Evolutionary conservation across 106 monocot species (phyloP), one percentile per base, ranked within the genome.

Genomic region (Platanthera zijinensis): DNA sequence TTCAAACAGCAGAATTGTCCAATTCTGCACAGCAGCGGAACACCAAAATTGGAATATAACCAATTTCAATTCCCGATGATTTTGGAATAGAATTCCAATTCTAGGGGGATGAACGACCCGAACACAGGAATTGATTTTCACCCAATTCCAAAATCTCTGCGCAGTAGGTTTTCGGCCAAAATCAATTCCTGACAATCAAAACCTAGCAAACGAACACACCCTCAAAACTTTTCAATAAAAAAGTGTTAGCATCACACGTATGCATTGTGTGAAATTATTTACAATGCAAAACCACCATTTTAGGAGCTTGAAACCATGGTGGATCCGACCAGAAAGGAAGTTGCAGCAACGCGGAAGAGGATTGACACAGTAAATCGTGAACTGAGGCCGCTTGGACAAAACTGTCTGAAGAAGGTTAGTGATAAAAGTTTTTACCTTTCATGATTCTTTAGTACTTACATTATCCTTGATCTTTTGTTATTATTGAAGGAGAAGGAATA

Each of bases 301-400:
- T 61, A 97, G 96, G 96, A 96, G 69, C 90, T 96, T n/a, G 96
- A 96, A 84, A 84, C 66, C 19, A 89, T 96, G 85, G 84, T 84
- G 45, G 96, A 96, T 89, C 96, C 96, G 25, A 87, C 89, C 21
- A 89, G 96, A 68, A 92, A 87, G 84, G 91, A 96, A 80, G 87
- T 93, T 39, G 84, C 90, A 15, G 79, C 87, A 5, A 73, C 87
- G 17, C 85, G 96, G 18, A 89, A 86, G 84, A 88, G 72, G 77
- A 93, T 96, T 45, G 96, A 96, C 57, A 52, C 76, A 5, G 81
- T 89, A 8, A 93, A 91, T 64, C 90, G 86, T 19, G 88, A 96
- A 51, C 48, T 96, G 54, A 96, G 93, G 78, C 93, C 96, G 17
- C 91, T 93, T 18, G 91, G 93, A 32, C 88, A 93, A 62, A 89